Evolutionary conservation across 2,329 filamentous ascomycete species (phyloP), one percentile per base, ranked within the genome.

Genomic region (Lachnum nothofagi): DNA sequence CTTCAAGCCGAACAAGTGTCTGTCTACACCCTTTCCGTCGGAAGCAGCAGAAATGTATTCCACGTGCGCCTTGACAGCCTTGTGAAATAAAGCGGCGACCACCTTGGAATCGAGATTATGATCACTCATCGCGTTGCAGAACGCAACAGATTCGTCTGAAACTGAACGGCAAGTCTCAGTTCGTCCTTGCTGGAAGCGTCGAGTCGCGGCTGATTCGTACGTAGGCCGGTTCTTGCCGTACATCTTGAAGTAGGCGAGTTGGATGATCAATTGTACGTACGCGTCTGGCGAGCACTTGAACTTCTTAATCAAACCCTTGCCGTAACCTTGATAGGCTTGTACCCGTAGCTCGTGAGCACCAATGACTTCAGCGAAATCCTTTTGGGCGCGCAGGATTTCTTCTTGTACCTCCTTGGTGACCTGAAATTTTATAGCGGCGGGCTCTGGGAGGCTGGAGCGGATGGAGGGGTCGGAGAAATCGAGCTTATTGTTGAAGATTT

Each of bases 161-260:
- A 98, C 91, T 34, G 84, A 82, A 44, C 94, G 86, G 71, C 90
- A 97, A 4, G 93, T 97, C 72, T 98, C 93, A 3, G 94, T 98
- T 59, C 93, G 88, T 56, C 93, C 94, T 62, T 88, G 86, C 70
- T 97, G 91, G 83, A 95, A 98, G 65, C 91, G 88, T 48, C 94
- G 86, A 3, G 89, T 95, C 3, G 93, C 85, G 20, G 93, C 93
- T 4, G 91, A 96, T 72, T 98, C 93, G 74, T 98, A 98, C 0
- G 94, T 98, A 1, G 93, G 93, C 3, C 93, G 81, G 78, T 91
- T 96, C 78, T 91, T 89, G 76, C 93, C 93, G 72, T 94, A 95
- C 88, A 98, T 96, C 74, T 97, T 97, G 79, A 85, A 85, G 77
- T 98, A 98, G 33, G 93, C 93, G 45, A 97, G 82, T 71, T 98